phyloP scores from a whole-genome alignment of 2,329 filamentous ascomycete genomes.

The Xylariaceae sp. region DNA sequence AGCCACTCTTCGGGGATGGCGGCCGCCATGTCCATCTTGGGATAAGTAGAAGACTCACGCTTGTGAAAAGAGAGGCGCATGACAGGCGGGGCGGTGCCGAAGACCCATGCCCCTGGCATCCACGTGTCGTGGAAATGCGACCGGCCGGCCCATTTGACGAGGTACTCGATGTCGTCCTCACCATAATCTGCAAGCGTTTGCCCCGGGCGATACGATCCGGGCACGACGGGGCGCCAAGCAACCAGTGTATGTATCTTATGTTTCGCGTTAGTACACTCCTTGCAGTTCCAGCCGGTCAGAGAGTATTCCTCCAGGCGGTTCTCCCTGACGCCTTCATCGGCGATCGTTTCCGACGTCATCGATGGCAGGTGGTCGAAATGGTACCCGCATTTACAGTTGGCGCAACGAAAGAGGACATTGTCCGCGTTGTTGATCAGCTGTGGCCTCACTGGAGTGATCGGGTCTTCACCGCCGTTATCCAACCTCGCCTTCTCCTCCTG shows the following conservation, averaged over 20 bases:
- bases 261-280: constrained; percentile 61
- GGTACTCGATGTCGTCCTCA: constrained; percentile 83
- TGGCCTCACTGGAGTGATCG: constrained; percentile 58
- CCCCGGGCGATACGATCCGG: constrained; percentile 48
- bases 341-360: constrained; percentile 30
- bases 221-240: constrained; percentile 74
- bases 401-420: constrained; percentile 80
- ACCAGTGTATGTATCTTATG: constrained; percentile 72
- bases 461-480: constrained; percentile 74
- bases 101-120: constrained; percentile 88
- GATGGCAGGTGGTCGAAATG: constrained; percentile 78
- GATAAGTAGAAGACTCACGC: constrained; percentile 55
- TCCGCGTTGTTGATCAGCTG: constrained; percentile 67
- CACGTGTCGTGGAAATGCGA: constrained; percentile 82
- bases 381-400: constrained; percentile 68
- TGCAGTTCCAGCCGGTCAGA: constrained; percentile 66
- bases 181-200: constrained; percentile 49
- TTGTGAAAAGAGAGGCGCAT: constrained; percentile 76
- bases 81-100: constrained; percentile 54
- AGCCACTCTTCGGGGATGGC: constrained; percentile 86
- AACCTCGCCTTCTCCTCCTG: constrained; percentile 80
- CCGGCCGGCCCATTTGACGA: constrained; percentile 77
- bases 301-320: constrained; percentile 69
- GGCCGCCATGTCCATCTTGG: constrained; percentile 66
- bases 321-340: constrained; percentile 46